Base-by-base conservation (phyloP, 176 grass and related monocot genomes). In the Musa schizocarpa region DNA sequence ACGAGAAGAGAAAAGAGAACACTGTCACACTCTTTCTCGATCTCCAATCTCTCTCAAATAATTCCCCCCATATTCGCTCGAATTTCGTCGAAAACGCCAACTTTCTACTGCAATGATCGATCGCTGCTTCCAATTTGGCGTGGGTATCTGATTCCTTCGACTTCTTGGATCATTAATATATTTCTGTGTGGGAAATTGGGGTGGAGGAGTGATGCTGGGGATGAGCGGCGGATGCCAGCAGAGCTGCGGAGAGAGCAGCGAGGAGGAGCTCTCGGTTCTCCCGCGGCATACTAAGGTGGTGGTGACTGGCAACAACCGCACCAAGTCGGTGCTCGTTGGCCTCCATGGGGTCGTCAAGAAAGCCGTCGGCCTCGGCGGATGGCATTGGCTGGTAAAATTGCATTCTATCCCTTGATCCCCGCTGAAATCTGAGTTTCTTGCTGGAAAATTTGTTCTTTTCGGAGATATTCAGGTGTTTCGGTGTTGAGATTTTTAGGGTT, bases 281-380 rank as follows among this genome's bases (percentile, higher is more conserved):
- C 64, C 64, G 64, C 23, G 64, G 64, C 64, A 67, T 25, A 67
- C 64, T 5, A 67, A 67, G 64, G 64, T 67, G 64, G 64, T 67
- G 64, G 64, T 67, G 64, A 67, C 64, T 1, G 64, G 64, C 26
- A 67, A 67, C 64, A 67, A 67, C 23, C 64, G 64, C 23, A 67
- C 64, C 24, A 67, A 67, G 64, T 67, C 64, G 23, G 64, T 67
- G 64, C 64, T 67, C 14, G 64, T 67, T 25, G 64, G 64, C 3
- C 64, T 67, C 11, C 64, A 67, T 21, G 64, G 64, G 24, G 64
- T 67, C 64, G 64, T 67, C 24, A 67, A 67, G 64, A 67, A 67
- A 11, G 64, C 64, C 9, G 64, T 67, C 24, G 64, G 64, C 64
- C 64, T 67, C 64, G 64, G 64, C 64, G 64, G 64, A 67, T 67